Conservation (phyloP, 768 basidiomycete genomes). For the Clitopilus passeckerianus region DNA sequence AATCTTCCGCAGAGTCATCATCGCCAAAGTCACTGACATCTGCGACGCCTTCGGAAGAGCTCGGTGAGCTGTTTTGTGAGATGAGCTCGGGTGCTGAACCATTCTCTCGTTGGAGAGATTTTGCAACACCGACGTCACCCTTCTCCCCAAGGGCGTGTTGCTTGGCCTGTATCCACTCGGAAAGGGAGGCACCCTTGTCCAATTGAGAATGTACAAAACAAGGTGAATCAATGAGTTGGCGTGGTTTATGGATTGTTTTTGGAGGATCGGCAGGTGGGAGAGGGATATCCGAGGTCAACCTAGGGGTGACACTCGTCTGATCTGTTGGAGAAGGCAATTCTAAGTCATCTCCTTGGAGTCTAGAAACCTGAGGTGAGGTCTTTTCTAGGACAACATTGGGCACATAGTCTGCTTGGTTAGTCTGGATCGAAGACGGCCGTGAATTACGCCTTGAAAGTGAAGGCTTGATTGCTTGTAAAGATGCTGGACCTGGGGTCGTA, state of each 20-base stretch:
- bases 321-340: neutral
- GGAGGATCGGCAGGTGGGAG: constrained; percentile 11
- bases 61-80: constrained; percentile 9
- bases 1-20: constrained; percentile 48
- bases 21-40: constrained; percentile 40
- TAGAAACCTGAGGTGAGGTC: constrained; percentile 23
- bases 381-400: constrained; percentile 39
- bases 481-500: constrained; percentile 25
- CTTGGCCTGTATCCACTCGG: constrained; percentile 62
- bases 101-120: constrained; percentile 33
- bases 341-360: constrained; percentile 14
- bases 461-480: constrained; percentile 21
- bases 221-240: constrained; percentile 55
- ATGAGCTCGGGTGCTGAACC: constrained; percentile 6
- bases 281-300: constrained; percentile 8
- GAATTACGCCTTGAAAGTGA: constrained; percentile 37
- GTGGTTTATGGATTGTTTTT: constrained; percentile 9
- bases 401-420: constrained; percentile 34
- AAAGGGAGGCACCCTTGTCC: constrained; percentile 73
- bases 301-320: constrained; percentile 15
- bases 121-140: constrained; percentile 45
- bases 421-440: constrained; percentile 40
- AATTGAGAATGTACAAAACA: constrained; percentile 94
- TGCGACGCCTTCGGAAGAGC: constrained; percentile 15
- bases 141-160: constrained; percentile 28